These are phyloP conservation scores for Coemansia pectinata DNA, from an alignment of 192 early-diverging fungal genomes.

Conservation along the genomic window DNA sequence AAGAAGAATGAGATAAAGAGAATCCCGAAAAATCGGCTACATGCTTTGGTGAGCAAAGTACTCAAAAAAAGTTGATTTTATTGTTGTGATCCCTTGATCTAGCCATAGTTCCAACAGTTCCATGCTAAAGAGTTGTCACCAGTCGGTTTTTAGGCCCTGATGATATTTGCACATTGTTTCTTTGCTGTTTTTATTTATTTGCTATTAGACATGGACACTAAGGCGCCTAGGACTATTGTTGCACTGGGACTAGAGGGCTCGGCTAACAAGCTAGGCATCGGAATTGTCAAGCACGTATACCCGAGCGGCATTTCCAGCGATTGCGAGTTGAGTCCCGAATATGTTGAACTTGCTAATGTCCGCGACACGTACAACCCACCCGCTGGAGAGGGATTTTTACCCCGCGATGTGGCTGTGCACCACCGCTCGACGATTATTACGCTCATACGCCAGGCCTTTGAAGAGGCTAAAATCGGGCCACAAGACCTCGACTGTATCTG, in stretches of 20 bases:
- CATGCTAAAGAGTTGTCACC: background rate
- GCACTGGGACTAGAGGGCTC: slow-evolving; percentile 84
- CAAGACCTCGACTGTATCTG: slow-evolving; percentile 89
- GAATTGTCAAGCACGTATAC: slow-evolving; percentile 79
- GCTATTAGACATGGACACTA: background rate
- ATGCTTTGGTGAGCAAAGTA: background rate
- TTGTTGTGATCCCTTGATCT: background rate
- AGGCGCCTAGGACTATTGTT: slow-evolving; percentile 54
- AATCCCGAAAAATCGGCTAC: background rate
- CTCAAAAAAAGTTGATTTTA: background rate
- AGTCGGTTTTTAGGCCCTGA: background rate
- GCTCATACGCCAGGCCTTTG: slow-evolving; percentile 76
- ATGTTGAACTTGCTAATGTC: slow-evolving; percentile 80
- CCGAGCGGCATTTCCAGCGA: slow-evolving; percentile 26
- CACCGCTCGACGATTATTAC: slow-evolving; percentile 77
- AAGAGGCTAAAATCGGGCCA: slow-evolving; percentile 70
- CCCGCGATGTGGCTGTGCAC: slow-evolving; percentile 91
- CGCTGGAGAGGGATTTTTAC: slow-evolving; percentile 93
- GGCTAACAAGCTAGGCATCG: slow-evolving; percentile 97
- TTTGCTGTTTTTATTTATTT: background rate
- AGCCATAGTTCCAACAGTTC: background rate
- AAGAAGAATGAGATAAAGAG: background rate
- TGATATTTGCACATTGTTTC: background rate
- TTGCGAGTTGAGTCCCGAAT: slow-evolving; percentile 57
- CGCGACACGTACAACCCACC: slow-evolving; percentile 96